A percentile compares a stretch with the other conserved stretches of the same genome.
These are phyloP conservation scores for Neocatenulostroma microsporum DNA, from an alignment of 2,329 filamentous ascomycete species.

Conservation along the genomic window DNA sequence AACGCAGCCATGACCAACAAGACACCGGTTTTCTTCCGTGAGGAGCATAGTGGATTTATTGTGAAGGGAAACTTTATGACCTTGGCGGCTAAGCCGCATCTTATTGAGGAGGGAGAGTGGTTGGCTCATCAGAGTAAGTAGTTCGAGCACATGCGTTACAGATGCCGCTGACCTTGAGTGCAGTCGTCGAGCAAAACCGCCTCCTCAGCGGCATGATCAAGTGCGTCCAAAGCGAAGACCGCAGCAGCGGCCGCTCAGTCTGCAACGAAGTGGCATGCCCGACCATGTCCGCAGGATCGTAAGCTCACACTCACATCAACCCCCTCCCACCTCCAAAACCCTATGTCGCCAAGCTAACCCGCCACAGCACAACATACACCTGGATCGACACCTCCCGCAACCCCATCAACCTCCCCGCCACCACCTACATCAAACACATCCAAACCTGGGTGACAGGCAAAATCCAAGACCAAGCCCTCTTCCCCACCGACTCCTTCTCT, in stretches of 20 bases:
- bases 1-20: slow-evolving; percentile 54
- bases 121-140: slow-evolving; percentile 79
- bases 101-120: slow-evolving; percentile 92
- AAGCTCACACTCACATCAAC: slow-evolving; percentile 43
- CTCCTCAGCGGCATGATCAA: slow-evolving; percentile 83
- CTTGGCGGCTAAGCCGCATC: slow-evolving; percentile 82
- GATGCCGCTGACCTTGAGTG: background rate
- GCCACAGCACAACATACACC: slow-evolving; percentile 78
- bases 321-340: background rate
- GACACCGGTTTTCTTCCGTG: slow-evolving; percentile 66
- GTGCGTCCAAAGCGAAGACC: slow-evolving; percentile 78
- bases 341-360: background rate
- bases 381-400: slow-evolving; percentile 86
- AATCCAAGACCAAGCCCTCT: slow-evolving; percentile 80
- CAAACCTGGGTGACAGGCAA: slow-evolving; percentile 97
- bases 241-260: slow-evolving; percentile 62
- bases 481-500: slow-evolving; percentile 76
- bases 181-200: slow-evolving; percentile 88
- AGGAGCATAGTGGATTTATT: slow-evolving; percentile 71
- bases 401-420: slow-evolving; percentile 84
- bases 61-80: slow-evolving; percentile 98
- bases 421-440: slow-evolving; percentile 90
- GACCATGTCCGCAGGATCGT: slow-evolving; percentile 91
- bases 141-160: too few relatives aligned
- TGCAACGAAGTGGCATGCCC: slow-evolving; percentile 81